Evolutionary conservation across 2,329 filamentous ascomycete species (phyloP).

Genomic region (Penicillium sp.): DNA sequence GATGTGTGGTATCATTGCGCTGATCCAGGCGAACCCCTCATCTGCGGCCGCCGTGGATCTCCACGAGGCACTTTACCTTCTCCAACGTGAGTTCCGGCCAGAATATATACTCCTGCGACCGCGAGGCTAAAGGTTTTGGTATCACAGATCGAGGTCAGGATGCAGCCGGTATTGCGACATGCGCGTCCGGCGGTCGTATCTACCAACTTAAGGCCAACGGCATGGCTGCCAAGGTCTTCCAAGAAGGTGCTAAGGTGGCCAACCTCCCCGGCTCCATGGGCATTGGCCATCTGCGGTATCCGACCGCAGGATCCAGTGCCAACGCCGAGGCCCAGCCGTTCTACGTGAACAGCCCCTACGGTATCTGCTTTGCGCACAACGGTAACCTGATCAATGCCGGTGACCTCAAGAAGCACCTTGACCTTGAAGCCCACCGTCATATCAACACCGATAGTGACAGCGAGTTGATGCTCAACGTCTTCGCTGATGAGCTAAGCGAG

Average conservation of each 20-base stretch:
- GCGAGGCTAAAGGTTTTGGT: slow-evolving; percentile 23
- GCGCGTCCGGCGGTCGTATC: slow-evolving; percentile 71
- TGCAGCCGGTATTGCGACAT: slow-evolving; percentile 80
- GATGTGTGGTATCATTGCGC: slow-evolving; percentile 63
- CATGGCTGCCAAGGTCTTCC: slow-evolving; percentile 80
- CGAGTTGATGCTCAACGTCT: slow-evolving; percentile 85
- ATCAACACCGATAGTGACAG: slow-evolving; percentile 90
- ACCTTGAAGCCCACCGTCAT: slow-evolving; percentile 75
- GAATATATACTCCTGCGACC: slow-evolving; percentile 1
- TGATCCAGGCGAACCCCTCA: slow-evolving; percentile 59
- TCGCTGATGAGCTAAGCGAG: slow-evolving; percentile 76
- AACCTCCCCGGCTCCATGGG: slow-evolving; percentile 84
- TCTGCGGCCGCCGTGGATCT: slow-evolving; percentile 59
- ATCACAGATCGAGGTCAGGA: slow-evolving; percentile 70
- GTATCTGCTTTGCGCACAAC: slow-evolving; percentile 78
- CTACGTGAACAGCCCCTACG: slow-evolving; percentile 84
- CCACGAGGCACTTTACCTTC: slow-evolving; percentile 69
- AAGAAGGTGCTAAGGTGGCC: slow-evolving; percentile 69
- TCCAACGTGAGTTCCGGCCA: slow-evolving; percentile 51
- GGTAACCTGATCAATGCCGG: slow-evolving; percentile 82
- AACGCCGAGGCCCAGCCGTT: slow-evolving; percentile 90
- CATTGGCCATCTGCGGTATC: slow-evolving; percentile 81
- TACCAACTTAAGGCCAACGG: slow-evolving; percentile 90
- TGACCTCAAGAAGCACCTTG: slow-evolving; percentile 68
- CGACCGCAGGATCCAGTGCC: slow-evolving; percentile 78